A percentile compares a stretch with the other conserved stretches of the same genome.
These are phyloP conservation scores for Globisporangium cylindrosporum DNA, from an alignment of 352 stramenopile genomes.

Conservation along the genomic window DNA sequence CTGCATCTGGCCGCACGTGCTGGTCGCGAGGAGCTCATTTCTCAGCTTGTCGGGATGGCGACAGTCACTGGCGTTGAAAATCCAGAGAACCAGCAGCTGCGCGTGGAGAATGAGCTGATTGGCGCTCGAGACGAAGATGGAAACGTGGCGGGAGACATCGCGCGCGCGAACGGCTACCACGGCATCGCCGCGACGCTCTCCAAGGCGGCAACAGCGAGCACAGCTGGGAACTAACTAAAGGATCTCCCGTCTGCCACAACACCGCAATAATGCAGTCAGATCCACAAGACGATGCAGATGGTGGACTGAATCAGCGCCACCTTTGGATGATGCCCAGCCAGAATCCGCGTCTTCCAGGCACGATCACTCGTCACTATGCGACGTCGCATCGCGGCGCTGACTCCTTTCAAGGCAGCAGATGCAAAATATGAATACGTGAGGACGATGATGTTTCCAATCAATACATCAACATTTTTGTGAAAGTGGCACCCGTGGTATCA, in stretches of 20 bases:
- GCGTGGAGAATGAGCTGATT: neutral
- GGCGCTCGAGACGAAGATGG: constrained; percentile 11
- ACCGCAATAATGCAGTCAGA: neutral
- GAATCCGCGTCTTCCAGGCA: neutral
- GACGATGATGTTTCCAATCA: neutral
- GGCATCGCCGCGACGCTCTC: constrained; percentile 4
- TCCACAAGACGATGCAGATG: neutral
- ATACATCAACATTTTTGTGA: neutral
- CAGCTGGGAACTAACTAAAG: neutral
- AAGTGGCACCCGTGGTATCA: neutral
- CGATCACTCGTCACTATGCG: neutral
- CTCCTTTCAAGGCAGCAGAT: neutral
- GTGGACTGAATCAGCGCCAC: neutral
- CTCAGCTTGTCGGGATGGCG: constrained; percentile 14
- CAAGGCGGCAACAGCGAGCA: neutral
- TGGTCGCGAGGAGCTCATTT: constrained; percentile 26
- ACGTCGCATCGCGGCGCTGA: neutral
- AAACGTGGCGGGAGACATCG: constrained; percentile 6
- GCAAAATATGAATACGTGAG: neutral
- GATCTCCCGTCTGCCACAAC: neutral
- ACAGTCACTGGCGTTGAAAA: neutral
- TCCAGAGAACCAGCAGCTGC: neutral
- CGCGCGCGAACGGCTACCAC: constrained; percentile 1
- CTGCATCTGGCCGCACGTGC: constrained; percentile 35
- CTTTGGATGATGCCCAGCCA: too few relatives aligned